Base-by-base conservation (phyloP, 805 yeast species). In the Torulaspora indica region DNA sequence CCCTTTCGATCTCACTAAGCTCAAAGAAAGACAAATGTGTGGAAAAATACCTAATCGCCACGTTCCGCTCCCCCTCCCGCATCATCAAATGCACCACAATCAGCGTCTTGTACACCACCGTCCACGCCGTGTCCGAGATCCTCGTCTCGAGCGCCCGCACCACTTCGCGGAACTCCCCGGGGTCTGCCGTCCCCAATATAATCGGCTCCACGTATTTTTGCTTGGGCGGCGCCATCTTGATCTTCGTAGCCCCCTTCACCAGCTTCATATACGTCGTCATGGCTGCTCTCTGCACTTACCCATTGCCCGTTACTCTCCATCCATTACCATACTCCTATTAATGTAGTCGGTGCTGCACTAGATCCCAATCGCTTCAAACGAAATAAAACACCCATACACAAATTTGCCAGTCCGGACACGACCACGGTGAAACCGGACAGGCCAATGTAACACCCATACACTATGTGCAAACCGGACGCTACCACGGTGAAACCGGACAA, bases 201-300 rank as follows among this genome's bases (percentile, higher is more conserved):
- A 93, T 87, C 1, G 98, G 98, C 68, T 91, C 98, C 42, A 93
- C 80, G 62, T 93, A 93, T 64, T 93, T 93, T 30, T 95, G 84
- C 67, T 93, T 93, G 5, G 98, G 98, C n/a, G 98, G 96, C 8
- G 98, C 98, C 69, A 87, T 77, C 79, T 81, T 81, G 27, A 80
- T 73, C 63, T 81, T 81, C 12, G 88, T 81, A 41, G 87, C 88
- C 37, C 87, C 80, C 69, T 85, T 85, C 52, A 85, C 93, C 47
- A 83, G 71, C 66, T 84, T 85, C 50, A 81, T 82, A 59, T 79
- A 81, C 1, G 84, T 78, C 2, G 83, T 77, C 85, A 79, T 48
- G 17, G 29, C 34, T 23, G 15, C 15, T 20, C 17, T 24, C 15
- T 2, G 15, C 15, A 8, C 24, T 12, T 13, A 13, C 13, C 8